These are phyloP conservation scores for Ceratocystis destructans DNA, from an alignment of 2,329 filamentous ascomycete species.

Conservation along the genomic window DNA sequence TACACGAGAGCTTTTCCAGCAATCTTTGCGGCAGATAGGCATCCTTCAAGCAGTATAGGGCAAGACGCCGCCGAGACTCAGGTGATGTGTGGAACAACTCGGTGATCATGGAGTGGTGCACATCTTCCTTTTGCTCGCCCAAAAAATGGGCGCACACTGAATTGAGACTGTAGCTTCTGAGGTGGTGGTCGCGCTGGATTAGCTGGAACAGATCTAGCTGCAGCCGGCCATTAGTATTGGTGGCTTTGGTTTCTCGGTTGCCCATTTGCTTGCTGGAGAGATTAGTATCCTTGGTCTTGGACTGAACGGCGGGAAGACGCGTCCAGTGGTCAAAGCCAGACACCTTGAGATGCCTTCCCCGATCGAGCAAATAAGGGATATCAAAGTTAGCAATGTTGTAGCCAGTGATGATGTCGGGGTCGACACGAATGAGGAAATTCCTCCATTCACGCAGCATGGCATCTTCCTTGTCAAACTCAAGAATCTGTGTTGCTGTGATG, in stretches of 20 bases:
- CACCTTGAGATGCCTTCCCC: constrained; percentile 73
- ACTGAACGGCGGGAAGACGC: constrained; percentile 56
- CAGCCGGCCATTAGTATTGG: constrained; percentile 85
- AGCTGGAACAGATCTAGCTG: constrained; percentile 91
- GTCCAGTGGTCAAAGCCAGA: constrained; percentile 75
- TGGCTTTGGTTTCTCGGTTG: constrained; percentile 83
- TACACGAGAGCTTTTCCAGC: constrained; percentile 93
- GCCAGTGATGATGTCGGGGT: constrained; percentile 94
- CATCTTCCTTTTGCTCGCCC: constrained; percentile 95
- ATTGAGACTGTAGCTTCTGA: constrained; percentile 94
- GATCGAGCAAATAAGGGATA: constrained; percentile 86
- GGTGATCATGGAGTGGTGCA: constrained; percentile 98
- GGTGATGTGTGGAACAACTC: constrained; percentile 93
- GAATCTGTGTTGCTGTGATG: constrained; percentile 87
- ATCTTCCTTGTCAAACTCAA: constrained; percentile 68
- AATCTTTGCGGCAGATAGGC: constrained; percentile 86
- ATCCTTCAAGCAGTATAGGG: constrained; percentile 94
- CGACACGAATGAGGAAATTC: constrained; percentile 75
- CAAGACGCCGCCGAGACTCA: constrained; percentile 78
- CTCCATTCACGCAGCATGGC: constrained; percentile 90
- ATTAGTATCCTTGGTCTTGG: constrained; percentile 62
- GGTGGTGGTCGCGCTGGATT: constrained; percentile 84
- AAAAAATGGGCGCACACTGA: constrained; percentile 91
- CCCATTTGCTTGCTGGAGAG: constrained; percentile 98
- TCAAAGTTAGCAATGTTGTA: constrained; percentile 99